Conservation (phyloP, 2,329 filamentous ascomycete genomes). For the Aulographum hederae region DNA sequence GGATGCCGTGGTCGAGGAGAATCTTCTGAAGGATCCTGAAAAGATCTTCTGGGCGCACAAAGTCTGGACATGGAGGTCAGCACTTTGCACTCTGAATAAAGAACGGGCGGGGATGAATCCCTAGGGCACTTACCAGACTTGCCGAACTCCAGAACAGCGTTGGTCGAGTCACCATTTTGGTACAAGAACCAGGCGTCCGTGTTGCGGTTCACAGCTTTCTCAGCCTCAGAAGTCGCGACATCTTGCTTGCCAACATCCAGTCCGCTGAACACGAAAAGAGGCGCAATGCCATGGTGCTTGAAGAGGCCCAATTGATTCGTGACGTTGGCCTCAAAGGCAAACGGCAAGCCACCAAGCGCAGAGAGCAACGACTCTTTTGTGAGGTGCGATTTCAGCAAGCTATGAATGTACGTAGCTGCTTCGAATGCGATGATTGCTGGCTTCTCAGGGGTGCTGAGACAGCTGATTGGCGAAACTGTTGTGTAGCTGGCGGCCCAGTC, state of each 20-base stretch:
- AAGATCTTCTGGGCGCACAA: constrained; percentile 41
- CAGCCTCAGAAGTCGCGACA: constrained; percentile 37
- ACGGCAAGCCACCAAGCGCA: constrained; percentile 74
- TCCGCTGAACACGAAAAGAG: constrained; percentile 84
- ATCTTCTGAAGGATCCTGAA: constrained; percentile 62
- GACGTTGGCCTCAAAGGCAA: constrained; percentile 58
- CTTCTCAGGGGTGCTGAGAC: not conserved
- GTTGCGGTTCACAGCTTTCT: constrained; percentile 48
- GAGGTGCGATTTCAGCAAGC: constrained; percentile 46
- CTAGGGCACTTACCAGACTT: constrained; percentile 48
- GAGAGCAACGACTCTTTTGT: constrained; percentile 76
- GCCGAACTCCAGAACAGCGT: constrained; percentile 76
- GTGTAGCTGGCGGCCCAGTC: not conserved
- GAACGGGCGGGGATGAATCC: constrained; percentile 37
- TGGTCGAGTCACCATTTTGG: constrained; percentile 57
- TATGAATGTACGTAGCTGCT: constrained; percentile 73
- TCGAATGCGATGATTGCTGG: constrained; percentile 60
- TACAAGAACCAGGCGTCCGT: constrained; percentile 77
- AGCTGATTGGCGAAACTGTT: too few species aligned
- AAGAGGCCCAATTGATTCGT: constrained; percentile 59
- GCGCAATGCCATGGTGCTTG: constrained; percentile 50
- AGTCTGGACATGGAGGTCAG: constrained; percentile 17
- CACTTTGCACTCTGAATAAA: constrained; percentile 1
- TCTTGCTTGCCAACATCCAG: constrained; percentile 56
- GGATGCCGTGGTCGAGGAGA: constrained; percentile 47